Evolutionary conservation across 208 protist genomes (phyloP).

Genomic region (Trypanosoma caninum): DNA sequence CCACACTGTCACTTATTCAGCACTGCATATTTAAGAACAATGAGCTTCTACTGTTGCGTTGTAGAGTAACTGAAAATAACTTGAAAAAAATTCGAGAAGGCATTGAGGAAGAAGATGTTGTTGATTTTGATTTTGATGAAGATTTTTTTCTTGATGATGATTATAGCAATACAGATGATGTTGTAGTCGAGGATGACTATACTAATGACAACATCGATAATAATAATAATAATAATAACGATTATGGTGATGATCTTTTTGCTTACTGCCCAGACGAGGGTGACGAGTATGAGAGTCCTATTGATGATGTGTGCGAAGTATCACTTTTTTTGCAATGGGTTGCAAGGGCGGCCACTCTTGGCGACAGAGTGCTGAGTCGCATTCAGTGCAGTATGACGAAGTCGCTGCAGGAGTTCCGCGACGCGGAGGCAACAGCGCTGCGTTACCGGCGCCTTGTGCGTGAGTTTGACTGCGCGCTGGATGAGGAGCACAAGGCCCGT

Average conservation of each 20-base stretch:
- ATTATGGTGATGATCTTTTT: conserved; percentile 1
- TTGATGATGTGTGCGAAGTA: conserved; percentile 86
- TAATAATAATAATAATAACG: neutral
- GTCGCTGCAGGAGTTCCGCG: conserved; percentile 40
- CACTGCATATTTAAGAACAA: conserved; percentile 81
- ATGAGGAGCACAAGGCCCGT: conserved; percentile 44
- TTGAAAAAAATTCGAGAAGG: conserved; percentile 52
- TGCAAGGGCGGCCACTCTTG: neutral
- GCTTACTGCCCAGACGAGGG: conserved; percentile 58
- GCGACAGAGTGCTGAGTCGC: conserved; percentile 13
- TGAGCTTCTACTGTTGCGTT: conserved; percentile 45
- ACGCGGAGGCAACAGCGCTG: conserved; percentile 33
- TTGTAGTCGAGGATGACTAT: conserved; percentile 36
- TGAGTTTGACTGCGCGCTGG: conserved; percentile 49
- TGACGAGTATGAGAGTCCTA: conserved; percentile 84
- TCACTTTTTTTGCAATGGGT: conserved; percentile 39
- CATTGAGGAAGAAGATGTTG: conserved; percentile 41
- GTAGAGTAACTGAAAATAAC: conserved; percentile 48
- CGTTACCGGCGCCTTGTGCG: conserved; percentile 50
- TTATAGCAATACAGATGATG: conserved; percentile 30
- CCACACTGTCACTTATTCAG: conserved; percentile 55
- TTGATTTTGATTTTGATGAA: conserved; percentile 40
- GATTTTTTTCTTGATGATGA: conserved; percentile 25
- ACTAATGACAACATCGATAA: conserved; percentile 30
- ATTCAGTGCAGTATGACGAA: conserved; percentile 20